These are phyloP conservation scores for Penicillium antarcticum DNA, from an alignment of 495 filamentous ascomycete genomes.

Conservation along the genomic window DNA sequence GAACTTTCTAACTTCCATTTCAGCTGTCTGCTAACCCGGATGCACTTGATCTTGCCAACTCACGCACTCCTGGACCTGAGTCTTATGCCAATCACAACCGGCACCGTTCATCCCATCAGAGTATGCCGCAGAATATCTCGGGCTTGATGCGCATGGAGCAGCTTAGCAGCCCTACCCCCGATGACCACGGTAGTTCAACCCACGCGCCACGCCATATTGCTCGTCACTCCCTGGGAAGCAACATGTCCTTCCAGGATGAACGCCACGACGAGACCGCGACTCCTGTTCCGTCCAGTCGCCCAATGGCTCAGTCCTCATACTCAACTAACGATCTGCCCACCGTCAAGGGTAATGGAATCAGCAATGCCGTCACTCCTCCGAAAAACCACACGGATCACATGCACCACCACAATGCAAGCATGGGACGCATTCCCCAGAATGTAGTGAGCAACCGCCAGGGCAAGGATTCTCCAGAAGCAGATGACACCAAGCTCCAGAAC, in stretches of 20 bases:
- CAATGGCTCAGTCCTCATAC: conserved; percentile 68
- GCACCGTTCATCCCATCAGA: conserved; percentile 77
- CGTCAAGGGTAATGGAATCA: conserved; percentile 58
- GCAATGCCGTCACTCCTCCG: conserved; percentile 50
- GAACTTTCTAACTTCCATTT: neutral
- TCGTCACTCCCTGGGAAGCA: conserved; percentile 58
- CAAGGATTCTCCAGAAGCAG: conserved; percentile 58
- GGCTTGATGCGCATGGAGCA: conserved; percentile 38
- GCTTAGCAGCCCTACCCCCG: conserved; percentile 20
- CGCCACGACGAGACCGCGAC: conserved; percentile 23
- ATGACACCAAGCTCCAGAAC: conserved; percentile 32
- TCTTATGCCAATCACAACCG: conserved; percentile 63
- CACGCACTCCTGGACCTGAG: conserved; percentile 65
- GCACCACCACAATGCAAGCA: conserved; percentile 76
- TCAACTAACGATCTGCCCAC: conserved; percentile 91
- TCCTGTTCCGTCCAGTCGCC: conserved; percentile 28
- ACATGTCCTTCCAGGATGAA: conserved; percentile 31
- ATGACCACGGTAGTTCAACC: conserved; percentile 13
- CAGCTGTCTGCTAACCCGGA: conserved; percentile 80
- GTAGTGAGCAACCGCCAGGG: conserved; percentile 60
- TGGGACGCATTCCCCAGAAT: conserved; percentile 71
- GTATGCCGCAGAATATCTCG: conserved; percentile 63
- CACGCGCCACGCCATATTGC: conserved; percentile 29
- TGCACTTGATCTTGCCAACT: conserved; percentile 74
- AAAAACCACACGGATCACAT: conserved; percentile 72